A percentile compares a stretch with the other conserved stretches of the same genome.
Conservation (phyloP, 345 rosid genomes). For the Camelina sativa region DNA sequence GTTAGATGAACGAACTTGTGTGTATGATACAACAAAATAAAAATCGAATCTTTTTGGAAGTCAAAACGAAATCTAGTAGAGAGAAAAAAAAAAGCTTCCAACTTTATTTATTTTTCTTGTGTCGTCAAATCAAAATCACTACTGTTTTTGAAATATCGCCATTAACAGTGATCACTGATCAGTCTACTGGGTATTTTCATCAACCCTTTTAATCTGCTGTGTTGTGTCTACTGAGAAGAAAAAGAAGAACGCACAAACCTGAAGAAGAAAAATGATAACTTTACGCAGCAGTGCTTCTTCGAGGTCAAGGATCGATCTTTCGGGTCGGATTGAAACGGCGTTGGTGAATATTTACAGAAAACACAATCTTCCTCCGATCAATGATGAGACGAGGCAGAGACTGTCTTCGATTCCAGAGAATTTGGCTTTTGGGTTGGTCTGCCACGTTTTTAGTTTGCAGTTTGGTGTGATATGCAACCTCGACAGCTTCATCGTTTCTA, state of each 20-base stretch:
- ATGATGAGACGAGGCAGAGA: constrained; percentile 26
- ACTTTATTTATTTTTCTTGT: background rate
- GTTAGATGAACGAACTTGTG: background rate
- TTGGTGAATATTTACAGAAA: constrained; percentile 47
- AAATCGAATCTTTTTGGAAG: background rate
- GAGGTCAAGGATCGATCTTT: constrained; percentile 38
- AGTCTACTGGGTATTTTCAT: background rate
- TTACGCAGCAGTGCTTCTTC: constrained; percentile 6
- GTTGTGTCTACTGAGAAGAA: no score
- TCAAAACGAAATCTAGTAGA: background rate
- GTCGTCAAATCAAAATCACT: constrained; percentile 13
- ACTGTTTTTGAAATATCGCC: background rate
- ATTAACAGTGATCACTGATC: background rate
- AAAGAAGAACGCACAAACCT: background rate
- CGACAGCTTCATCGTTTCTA: constrained; percentile 3
- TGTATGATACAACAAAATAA: no score
- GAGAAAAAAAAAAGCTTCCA: background rate
- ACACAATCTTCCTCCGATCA: constrained; percentile 43
- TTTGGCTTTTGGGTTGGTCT: constrained; percentile 42
- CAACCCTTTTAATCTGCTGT: no score
- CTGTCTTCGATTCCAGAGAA: constrained; percentile 51
- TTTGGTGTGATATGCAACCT: constrained; percentile 6
- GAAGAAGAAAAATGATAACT: background rate
- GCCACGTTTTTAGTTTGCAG: background rate
- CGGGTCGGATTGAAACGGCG: constrained; percentile 47